phyloP scores from a whole-genome alignment of 1,284 basidiomycete genomes.

The Filobasidium uniguttulatum region DNA sequence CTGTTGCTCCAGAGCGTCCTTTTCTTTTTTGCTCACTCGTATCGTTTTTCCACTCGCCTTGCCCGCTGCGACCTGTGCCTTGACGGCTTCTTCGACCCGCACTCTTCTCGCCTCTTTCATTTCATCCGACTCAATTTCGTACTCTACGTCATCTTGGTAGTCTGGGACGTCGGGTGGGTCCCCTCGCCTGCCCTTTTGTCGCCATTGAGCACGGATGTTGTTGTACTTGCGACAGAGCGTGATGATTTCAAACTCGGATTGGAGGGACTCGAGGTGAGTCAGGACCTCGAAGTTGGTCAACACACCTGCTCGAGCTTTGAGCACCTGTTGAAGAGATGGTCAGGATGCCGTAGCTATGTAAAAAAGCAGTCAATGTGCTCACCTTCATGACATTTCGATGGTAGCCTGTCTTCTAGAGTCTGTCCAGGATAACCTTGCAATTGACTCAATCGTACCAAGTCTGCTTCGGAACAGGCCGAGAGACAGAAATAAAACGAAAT shows the following conservation, averaged over 20 bases:
- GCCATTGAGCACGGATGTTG: not conserved
- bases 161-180: not conserved
- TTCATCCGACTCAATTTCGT: not conserved
- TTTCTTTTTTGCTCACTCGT: not conserved
- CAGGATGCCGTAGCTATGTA: not conserved
- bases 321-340: not conserved
- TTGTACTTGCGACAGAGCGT: not conserved
- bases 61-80: not conserved
- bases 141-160: not conserved
- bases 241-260: not conserved
- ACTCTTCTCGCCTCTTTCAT: not conserved
- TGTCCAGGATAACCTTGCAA: too few relatives aligned
- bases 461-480: too few relatives aligned
- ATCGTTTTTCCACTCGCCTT: not conserved
- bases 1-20: not conserved
- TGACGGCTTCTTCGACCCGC: not conserved
- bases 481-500: too few relatives aligned
- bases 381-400: not conserved
- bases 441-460: too few relatives aligned
- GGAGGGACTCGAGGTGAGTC: not conserved
- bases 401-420: too few relatives aligned
- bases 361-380: not conserved
- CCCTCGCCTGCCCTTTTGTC: not conserved
- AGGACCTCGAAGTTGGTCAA: conserved; percentile 1
- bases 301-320: not conserved